Evolutionary conservation across 2,329 filamentous ascomycete species (phyloP).

Genomic region (Paecilomyces sp.): DNA sequence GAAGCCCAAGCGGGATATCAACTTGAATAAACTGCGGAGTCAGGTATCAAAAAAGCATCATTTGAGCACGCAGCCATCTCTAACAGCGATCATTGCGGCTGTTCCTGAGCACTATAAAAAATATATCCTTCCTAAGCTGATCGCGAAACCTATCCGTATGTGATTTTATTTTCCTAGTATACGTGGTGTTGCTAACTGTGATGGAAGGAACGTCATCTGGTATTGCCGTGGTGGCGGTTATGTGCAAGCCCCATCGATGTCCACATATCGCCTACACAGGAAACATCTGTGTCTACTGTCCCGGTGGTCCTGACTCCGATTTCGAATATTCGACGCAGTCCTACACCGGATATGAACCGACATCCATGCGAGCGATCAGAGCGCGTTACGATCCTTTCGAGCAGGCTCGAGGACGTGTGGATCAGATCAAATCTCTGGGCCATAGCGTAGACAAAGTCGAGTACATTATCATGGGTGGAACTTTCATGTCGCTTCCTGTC

Average conservation of each 20-base stretch:
- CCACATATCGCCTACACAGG: conserved; percentile 97
- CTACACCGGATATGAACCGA: conserved; percentile 97
- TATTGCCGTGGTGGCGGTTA: conserved; percentile 96
- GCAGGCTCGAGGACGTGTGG: conserved; percentile 88
- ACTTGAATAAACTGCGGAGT: conserved; percentile 79
- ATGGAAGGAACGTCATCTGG: conserved; percentile 82
- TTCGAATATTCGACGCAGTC: conserved; percentile 99
- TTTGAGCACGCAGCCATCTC: conserved; percentile 75
- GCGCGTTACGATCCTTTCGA: conserved; percentile 97
- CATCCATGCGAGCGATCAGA: conserved; percentile 95
- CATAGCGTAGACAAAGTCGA: conserved; percentile 99
- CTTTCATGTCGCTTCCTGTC: conserved; percentile 92
- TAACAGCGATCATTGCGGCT: conserved; percentile 95
- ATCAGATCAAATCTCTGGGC: conserved; percentile 90
- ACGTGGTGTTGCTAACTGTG: neutral
- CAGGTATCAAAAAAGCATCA: conserved; percentile 91
- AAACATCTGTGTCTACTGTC: conserved; percentile 98
- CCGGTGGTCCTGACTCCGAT: conserved; percentile 93
- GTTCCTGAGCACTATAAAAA: conserved; percentile 99
- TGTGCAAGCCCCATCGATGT: conserved; percentile 98
- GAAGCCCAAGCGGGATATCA: conserved; percentile 74
- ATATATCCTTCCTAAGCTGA: conserved; percentile 91
- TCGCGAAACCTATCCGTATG: conserved; percentile 90
- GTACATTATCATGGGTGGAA: conserved; percentile 99
- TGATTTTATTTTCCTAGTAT: conserved; percentile 8